Evolutionary conservation across 805 yeast species (phyloP).

Genomic region (Yamadazyma phyllophila): DNA sequence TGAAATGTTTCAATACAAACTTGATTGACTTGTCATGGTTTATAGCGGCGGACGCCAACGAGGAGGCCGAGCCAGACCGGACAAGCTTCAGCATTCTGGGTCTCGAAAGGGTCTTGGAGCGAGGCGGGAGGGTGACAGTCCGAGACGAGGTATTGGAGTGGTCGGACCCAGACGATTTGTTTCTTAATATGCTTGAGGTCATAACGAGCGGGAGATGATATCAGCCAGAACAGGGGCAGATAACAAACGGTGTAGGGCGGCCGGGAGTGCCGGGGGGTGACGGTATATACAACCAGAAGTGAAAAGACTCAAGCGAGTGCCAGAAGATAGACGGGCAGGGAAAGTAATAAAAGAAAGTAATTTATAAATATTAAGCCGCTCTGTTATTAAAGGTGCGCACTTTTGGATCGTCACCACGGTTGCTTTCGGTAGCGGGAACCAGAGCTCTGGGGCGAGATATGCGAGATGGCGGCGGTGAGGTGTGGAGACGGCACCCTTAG

Average conservation of each 20-base stretch:
- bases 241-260: background rate
- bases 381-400: background rate
- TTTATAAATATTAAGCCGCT: background rate
- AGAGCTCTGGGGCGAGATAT: background rate
- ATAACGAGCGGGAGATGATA: background rate
- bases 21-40: constrained; percentile 14
- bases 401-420: background rate
- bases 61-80: constrained; percentile 2
- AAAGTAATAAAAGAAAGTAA: background rate
- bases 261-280: background rate
- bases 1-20: constrained; percentile 25
- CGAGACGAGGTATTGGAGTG: constrained; percentile 9
- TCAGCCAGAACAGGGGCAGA: too few relatives aligned
- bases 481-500: too few relatives aligned
- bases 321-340: background rate
- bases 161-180: constrained; percentile 15
- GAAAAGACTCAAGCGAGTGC: background rate
- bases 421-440: background rate
- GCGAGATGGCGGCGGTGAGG: background rate
- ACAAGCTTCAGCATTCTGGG: constrained; percentile 9
- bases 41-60: background rate
- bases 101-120: background rate
- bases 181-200: constrained; percentile 7
- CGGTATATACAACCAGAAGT: background rate
- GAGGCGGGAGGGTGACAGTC: constrained; percentile 1